Conservation (phyloP, 1,139 yeast genomes). For the Spencermartinsiella ligniputridi region DNA sequence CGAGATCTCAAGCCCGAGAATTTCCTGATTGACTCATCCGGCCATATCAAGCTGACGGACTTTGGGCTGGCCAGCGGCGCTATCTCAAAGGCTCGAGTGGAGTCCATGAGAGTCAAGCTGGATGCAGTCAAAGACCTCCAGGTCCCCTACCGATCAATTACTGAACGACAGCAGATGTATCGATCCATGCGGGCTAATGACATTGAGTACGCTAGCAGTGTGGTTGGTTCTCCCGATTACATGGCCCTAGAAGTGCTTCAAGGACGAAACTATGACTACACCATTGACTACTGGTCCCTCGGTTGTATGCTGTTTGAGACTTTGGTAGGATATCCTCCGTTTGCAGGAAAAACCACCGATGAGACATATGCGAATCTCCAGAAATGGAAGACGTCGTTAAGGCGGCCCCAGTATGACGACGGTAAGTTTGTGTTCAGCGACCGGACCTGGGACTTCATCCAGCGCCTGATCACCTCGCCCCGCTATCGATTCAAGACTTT, state of each 20-base stretch:
- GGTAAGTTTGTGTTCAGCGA: constrained; percentile 92
- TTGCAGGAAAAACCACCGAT: constrained; percentile 87
- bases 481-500: constrained; percentile 68
- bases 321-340: constrained; percentile 93
- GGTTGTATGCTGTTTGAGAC: constrained; percentile 95
- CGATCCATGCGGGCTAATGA: constrained; percentile 63
- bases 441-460: constrained; percentile 90
- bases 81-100: constrained; percentile 88
- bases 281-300: constrained; percentile 97
- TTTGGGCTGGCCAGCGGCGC: constrained; percentile 98
- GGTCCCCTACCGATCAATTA: constrained; percentile 66
- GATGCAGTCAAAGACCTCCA: constrained; percentile 69
- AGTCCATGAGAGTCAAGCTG: constrained; percentile 81
- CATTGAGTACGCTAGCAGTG: constrained; percentile 82
- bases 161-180: constrained; percentile 82
- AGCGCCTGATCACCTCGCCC: constrained; percentile 71
- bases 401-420: constrained; percentile 88
- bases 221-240: constrained; percentile 97
- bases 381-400: constrained; percentile 84
- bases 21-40: constrained; percentile 87
- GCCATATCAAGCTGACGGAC: constrained; percentile 95
- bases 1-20: constrained; percentile 97
- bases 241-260: constrained; percentile 98
- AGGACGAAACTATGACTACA: constrained; percentile 89
- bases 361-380: constrained; percentile 93